Evolutionary conservation across 306 rosid genomes (phyloP), one percentile per base, ranked within the genome.

Genomic region (Dryas drummondii): DNA sequence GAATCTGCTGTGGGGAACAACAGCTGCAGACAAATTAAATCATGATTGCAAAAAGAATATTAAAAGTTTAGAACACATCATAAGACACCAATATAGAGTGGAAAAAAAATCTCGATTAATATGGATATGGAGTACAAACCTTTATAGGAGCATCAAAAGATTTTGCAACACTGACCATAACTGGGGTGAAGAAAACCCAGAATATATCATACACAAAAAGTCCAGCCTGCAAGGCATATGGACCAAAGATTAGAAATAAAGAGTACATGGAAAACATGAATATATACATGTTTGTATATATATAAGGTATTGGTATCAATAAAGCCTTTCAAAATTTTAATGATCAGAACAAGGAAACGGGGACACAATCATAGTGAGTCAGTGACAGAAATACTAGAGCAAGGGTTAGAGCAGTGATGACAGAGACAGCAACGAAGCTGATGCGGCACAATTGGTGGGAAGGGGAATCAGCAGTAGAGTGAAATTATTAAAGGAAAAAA

Each of bases 111-210:
- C 7, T n/a, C 16, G 71, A 75, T 50, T 71, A 1, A 77, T 83
- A 6, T 64, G 71, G 75, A 77, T 83, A 6, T 64, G 71, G 75
- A 65, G 49, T 50, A 54, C 89, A 41, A 73, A 96, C 99, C 99
- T 96, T 96, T 79, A 96, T 96, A 12, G 99, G 99, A 70, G 99
- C 99, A 72, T 96, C 99, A 72, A 96, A 96, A 70, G 98, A 96
- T 89, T 96, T 96, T 45, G 99, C 99, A 69, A 96, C 99, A 79
- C 99, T 96, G 69, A 96, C 99, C 99, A 96, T 96, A 78, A 96
- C 99, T 8, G 99, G 99, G 56, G 98, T 96, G 86, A 96, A 96
- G 93, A 96, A 96, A 78, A 96, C 99, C 99, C 99, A 96, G 96
- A 96, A 96, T 70, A 96, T 92, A 82, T 96, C 98, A 60, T 96